Evolutionary conservation across 108 stramenopile species (phyloP).

Genomic region (Asterionellopsis glacialis): DNA sequence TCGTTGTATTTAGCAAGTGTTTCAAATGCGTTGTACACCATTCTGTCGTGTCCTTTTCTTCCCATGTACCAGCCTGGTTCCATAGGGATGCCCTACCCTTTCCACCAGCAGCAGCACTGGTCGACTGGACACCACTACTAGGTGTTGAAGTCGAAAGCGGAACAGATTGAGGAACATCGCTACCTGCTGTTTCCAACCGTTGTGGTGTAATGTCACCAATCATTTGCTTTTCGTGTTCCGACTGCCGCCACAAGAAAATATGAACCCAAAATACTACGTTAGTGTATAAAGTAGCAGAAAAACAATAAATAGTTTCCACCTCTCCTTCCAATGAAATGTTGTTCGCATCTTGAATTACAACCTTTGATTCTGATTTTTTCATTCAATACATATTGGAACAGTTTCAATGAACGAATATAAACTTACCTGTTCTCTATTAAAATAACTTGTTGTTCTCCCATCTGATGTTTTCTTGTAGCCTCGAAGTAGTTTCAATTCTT

Average conservation of each 20-base stretch:
- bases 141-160: background rate
- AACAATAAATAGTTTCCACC: no score
- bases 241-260: no score
- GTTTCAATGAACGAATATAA: no score
- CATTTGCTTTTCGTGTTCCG: conserved; percentile 77
- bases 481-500: conserved; percentile 52
- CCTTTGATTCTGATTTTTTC: no score
- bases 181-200: conserved; percentile 36
- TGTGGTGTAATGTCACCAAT: conserved; percentile 92
- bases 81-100: conserved; percentile 52
- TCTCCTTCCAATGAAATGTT: no score
- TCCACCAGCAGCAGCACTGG: conserved; percentile 1
- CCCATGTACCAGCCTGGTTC: conserved; percentile 94
- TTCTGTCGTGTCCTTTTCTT: conserved; percentile 84
- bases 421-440: conserved; percentile 68
- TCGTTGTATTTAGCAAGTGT: conserved; percentile 37
- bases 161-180: conserved; percentile 7
- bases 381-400: no score
- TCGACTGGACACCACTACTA: conserved; percentile 4
- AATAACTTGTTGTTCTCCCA: conserved; percentile 92
- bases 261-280: no score
- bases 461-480: conserved; percentile 96
- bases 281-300: no score
- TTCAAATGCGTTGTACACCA: conserved; percentile 66
- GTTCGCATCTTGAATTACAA: no score